Evolutionary conservation across 352 stramenopile genomes (phyloP), one percentile per base, ranked within the genome.

Genomic region (Sclerospora graminicola): DNA sequence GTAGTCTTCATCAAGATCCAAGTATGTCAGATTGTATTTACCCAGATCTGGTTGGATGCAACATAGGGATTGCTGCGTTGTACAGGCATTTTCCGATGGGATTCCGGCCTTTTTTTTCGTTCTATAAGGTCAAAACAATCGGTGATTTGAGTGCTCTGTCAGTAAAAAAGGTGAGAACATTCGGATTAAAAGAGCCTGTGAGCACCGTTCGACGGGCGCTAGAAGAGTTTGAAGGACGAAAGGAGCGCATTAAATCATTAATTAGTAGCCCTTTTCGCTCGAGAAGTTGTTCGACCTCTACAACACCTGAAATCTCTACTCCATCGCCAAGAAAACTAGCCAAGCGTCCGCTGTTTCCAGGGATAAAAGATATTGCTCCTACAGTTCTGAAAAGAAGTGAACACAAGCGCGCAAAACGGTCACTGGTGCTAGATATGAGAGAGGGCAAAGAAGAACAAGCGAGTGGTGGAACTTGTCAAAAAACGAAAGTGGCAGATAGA

Each of bases 101-200:
- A 4, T 82, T 87, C 35, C 55, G 70, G 13, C 61, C 51, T 15
- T 65, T 88, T 30, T 71, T 79, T 21, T 63, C 60, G 14, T 81
- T 79, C 8, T 74, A 78, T 58, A 80, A 83, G 38, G 66, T 89
- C 38, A 67, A 73, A 24, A 87, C 75, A 0, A 65, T 89, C 20
- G 72, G 78, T 16, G 68, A 89, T 51, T 42, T 87, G 40, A 81
- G 69, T 38, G 49, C 61, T 0, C 67, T 79, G 46, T 39, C 55
- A 0, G 29, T 69, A 9, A 56, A 70, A 28, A 69, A 75, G 43
- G 63, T 89, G 18, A 65, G 61, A 29, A 66, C 63, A 15, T 73
- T 89, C 27, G 72, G 64, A 1, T 52, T 86, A 5, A 82, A 82
- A 35, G 70, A 86, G 6, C 63, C 68, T 5, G 56, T 79, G 3